Base-by-base conservation (phyloP, 2,329 filamentous ascomycete genomes). In the Zymoseptoria crescenta region DNA sequence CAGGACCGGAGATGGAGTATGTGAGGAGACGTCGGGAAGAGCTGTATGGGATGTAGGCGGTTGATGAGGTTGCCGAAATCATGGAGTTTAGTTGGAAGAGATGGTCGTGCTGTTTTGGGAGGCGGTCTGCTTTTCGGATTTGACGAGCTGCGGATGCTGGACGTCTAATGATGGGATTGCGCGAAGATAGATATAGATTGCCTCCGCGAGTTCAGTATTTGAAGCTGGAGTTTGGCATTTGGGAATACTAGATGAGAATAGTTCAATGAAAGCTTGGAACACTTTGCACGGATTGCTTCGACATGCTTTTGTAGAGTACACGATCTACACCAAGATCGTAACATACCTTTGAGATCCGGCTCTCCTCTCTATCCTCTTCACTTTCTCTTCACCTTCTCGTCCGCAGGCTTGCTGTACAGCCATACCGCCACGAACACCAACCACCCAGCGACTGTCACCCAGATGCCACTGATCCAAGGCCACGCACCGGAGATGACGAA, bases 391-490 rank as follows among this genome's bases (percentile, higher is more conserved):
- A 56, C 58, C 64, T 74, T 76, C 70, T 78, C 57, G 62, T 67
- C 61, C 56, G 76, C 73, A 8, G 87, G 86, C 65, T 81, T 84
- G 68, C 83, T 86, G 73, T 85, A 99, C 74, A 99, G 79, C 94
- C 94, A 99, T 41, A 97, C 70, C 13, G 85, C 84, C 56, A 91
- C 89, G 76, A 99, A 97, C 0, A 79, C 84, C 63, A 97, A 65
- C 83, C 92, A 99, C 7, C 91, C 94, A 9, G 79, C 80, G 57
- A 96, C 83, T 1, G 95, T 96, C 54, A 87, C 87, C 72, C 83
- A 88, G 61, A 97, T 89, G 60, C 94, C 93, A 0, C 87, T 82
- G 71, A 99, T 89, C 90, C 93, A 97, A 9, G 93, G 91, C 89
- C 91, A 97, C 2, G 91, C 93, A 49, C 87, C 92, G 62, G 83